Evolutionary conservation across 495 filamentous ascomycete species (phyloP).

Genomic region (Penicillium canescens): DNA sequence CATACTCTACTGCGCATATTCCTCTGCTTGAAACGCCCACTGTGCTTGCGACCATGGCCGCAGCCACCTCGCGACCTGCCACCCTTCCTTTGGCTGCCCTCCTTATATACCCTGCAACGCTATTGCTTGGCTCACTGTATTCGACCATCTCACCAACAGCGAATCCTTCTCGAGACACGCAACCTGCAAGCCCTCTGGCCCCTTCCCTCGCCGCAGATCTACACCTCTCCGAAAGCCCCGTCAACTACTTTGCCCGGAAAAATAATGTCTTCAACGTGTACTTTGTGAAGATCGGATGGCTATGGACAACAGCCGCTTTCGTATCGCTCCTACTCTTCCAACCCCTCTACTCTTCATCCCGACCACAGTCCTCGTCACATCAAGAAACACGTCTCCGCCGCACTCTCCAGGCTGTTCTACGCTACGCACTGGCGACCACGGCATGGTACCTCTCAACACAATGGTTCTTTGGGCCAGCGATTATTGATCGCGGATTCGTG

Average conservation of each 20-base stretch:
- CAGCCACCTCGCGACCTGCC: conserved; percentile 16
- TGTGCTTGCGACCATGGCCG: conserved; percentile 20
- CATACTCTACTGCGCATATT: background rate
- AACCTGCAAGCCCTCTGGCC: conserved; percentile 60
- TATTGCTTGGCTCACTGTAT: conserved; percentile 80
- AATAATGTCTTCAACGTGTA: conserved; percentile 84
- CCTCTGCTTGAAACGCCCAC: background rate
- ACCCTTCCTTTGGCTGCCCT: conserved; percentile 34
- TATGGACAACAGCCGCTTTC: conserved; percentile 79
- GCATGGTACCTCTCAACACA: conserved; percentile 85
- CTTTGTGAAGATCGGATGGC: conserved; percentile 95
- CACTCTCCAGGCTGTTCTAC: conserved; percentile 49
- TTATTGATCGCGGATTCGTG: conserved; percentile 84
- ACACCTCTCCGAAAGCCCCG: conserved; percentile 28
- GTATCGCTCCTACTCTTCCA: conserved; percentile 61
- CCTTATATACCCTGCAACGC: conserved; percentile 73
- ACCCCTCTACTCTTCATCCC: conserved; percentile 35
- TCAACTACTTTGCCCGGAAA: conserved; percentile 91
- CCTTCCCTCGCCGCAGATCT: conserved; percentile 48
- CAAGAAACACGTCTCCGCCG: conserved; percentile 28
- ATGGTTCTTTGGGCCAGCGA: conserved; percentile 90
- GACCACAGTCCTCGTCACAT: conserved; percentile 17
- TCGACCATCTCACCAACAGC: conserved; percentile 71
- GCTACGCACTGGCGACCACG: conserved; percentile 69
- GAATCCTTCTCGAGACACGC: conserved; percentile 33